phyloP scores from a whole-genome alignment of 768 basidiomycete species.

The Chiua virens region DNA sequence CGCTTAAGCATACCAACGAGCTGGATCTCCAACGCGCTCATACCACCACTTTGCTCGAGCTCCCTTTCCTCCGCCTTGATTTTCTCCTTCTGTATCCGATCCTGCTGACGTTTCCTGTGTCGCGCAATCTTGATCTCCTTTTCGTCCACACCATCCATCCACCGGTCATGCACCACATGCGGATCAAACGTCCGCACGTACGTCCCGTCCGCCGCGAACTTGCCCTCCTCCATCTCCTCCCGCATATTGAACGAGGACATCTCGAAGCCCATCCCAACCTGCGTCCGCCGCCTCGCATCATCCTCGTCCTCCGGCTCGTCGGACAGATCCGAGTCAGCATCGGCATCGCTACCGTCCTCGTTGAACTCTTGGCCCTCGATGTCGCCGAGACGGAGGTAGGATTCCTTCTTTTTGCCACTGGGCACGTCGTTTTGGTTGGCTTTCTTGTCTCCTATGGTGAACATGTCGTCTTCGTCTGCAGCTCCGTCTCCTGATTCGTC shows the following conservation, averaged over 20 bases:
- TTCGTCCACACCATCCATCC: conserved; percentile 93
- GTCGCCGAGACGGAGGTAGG: conserved; percentile 85
- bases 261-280: conserved; percentile 90
- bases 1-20: conserved; percentile 77
- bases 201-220: conserved; percentile 91
- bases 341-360: conserved; percentile 44
- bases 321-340: neutral
- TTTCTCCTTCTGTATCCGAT: conserved; percentile 68
- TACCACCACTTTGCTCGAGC: conserved; percentile 64
- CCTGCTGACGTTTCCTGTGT: conserved; percentile 70
- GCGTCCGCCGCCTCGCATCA: conserved; percentile 70
- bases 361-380: conserved; percentile 96
- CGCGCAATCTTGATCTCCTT: conserved; percentile 81
- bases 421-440: conserved; percentile 43
- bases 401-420: conserved; percentile 59
- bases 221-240: conserved; percentile 97
- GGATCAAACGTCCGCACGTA: conserved; percentile 87
- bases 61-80: conserved; percentile 75
- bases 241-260: conserved; percentile 98
- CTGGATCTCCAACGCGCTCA: conserved; percentile 59
- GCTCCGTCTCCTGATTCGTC: conserved; percentile 51
- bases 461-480: conserved; percentile 79
- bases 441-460: conserved; percentile 63
- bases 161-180: conserved; percentile 88
- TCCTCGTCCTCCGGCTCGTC: conserved; percentile 66